Base-by-base conservation (phyloP, 164 flowering plant species). In the Magnolia changhungtana region DNA sequence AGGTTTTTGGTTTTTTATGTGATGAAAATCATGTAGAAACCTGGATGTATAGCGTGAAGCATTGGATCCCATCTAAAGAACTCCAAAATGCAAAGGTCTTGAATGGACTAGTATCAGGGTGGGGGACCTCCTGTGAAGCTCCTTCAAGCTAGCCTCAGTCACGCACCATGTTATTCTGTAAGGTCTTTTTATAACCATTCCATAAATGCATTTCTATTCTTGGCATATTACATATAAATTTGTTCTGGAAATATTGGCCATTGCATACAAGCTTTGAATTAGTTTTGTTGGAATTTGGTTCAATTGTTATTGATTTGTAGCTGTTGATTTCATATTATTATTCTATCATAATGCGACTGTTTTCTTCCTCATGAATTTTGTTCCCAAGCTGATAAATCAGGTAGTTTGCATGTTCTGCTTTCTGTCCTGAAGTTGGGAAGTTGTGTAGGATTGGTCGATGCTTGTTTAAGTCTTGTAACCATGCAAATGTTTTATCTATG, bases 51-150 rank as follows among this genome's bases (percentile, higher is more conserved):
- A 72, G 90, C 76, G 98, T 92, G 96, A 92, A 85, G 95, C 98
- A 95, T 92, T 94, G 97, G 98, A 94, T 90, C 94, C 95, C 95
- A 80, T 69, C 63, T 27, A 77, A 76, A 78, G 95, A 89, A 90
- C 92, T 93, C 96, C 95, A 95, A 94, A 89, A 90, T 92, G 96
- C 91, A 67, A 78, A 63, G 90, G 63, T 69, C 91, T 91, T 93
- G 93, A 88, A 75, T 88, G 97, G 99, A 94, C 89, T 71, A 96
- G 99, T 92, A 96, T 78, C 98, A 91, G 98, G 96, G 77, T 83
- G 98, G 99, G 98, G 78, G 98, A 94, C 99, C 95, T 81, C 98
- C 99, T 94, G 98, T 69, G 98, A 96, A 96, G 98, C 93, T 91
- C 97, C 93, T 61, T 94, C 95, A 92, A 87, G 94, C 20, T 63